Evolutionary conservation across 306 rosid genomes (phyloP), one percentile per base, ranked within the genome.

Genomic region (Cyclanthera cordifolia): DNA sequence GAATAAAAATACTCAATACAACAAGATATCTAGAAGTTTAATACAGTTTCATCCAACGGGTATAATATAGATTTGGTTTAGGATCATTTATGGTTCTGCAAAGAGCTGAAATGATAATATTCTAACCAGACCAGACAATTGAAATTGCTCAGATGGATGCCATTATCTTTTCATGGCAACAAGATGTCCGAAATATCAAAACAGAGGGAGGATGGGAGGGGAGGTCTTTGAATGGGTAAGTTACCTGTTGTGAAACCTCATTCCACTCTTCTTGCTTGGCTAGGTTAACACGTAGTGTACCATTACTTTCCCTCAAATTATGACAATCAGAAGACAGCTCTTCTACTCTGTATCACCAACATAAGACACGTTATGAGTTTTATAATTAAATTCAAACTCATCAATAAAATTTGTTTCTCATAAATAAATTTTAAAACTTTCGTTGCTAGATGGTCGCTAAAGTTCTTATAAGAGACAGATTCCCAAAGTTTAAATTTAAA

Each of bases 191-290:
- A 17, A 39, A 39, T 34, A 10, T 61, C 51, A 61, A 49, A 13
- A 37, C 28, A 39, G 69, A 3, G 19, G 47, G 23, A 52, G 27
- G 64, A 25, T 15, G 27, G 53, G 43, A 12, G 13, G 47, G 21
- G 14, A 43, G 4, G 48, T 14, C 2, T 11, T 7, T 37, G 15
- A 43, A 9, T 11, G 48, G 16, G 48, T 43, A 43, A 43, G 13
- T 43, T 43, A 93, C 99, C 88, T 78, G 80, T 80, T 83, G 84
- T 69, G 85, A 93, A 72, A 73, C 83, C 71, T 78, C 86, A 76
- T 77, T 86, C 72, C 75, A 76, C 75, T 85, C 87, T 70, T 75
- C 81, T 72, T 84, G 83, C 76, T 60, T 79, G 39, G 84, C 82
- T 71, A 90, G 85, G 74, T 84, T 84, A 79, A 32, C 71, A 71